phyloP scores from a whole-genome alignment of 2,329 filamentous ascomycete genomes.

The Neofusicoccum sp. region DNA sequence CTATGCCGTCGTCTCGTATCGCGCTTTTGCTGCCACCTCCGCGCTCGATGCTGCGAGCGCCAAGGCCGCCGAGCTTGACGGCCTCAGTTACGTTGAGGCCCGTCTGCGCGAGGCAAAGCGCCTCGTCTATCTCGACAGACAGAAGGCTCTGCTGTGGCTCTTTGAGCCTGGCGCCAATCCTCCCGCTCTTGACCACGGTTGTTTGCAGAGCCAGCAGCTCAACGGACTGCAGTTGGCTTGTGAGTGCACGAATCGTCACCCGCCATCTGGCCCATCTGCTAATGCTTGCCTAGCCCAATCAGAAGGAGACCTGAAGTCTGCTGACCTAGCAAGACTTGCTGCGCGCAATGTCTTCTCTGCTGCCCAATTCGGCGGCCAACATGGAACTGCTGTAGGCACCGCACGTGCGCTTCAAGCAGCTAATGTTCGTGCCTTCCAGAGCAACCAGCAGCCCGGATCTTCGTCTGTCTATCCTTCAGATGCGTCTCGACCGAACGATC shows the following conservation, averaged over 20 bases:
- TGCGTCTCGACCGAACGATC: slow-evolving; percentile 34
- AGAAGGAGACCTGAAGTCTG: slow-evolving; percentile 35
- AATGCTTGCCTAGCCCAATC: slow-evolving; percentile 32
- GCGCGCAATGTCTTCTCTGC: slow-evolving; percentile 28
- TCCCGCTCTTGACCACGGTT: slow-evolving; percentile 16
- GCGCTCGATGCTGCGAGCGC: neutral
- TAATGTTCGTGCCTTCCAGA: slow-evolving; percentile 28
- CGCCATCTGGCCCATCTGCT: slow-evolving; percentile 22
- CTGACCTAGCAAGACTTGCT: slow-evolving; percentile 37
- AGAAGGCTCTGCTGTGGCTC: slow-evolving; percentile 19
- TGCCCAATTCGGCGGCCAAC: slow-evolving; percentile 25
- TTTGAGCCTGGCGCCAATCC: slow-evolving; percentile 17
- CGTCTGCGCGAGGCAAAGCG: slow-evolving; percentile 13
- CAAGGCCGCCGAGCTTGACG: slow-evolving; percentile 5
- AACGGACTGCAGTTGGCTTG: slow-evolving; percentile 6
- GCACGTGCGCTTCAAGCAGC: slow-evolving; percentile 24
- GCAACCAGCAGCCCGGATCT: slow-evolving; percentile 23
- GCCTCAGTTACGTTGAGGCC: slow-evolving; percentile 15
- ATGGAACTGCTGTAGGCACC: slow-evolving; percentile 4
- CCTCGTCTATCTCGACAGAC: slow-evolving; percentile 18
- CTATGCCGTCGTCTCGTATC: slow-evolving; percentile 11
- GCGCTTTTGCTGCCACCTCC: slow-evolving; percentile 8
- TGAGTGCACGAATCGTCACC: neutral
- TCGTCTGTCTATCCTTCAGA: slow-evolving; percentile 14
- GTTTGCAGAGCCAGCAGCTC: slow-evolving; percentile 18